A percentile compares a stretch with the other conserved stretches of the same genome.
phyloP scores from a whole-genome alignment of 176 grass and related monocot genomes.

The Cocos nucifera region DNA sequence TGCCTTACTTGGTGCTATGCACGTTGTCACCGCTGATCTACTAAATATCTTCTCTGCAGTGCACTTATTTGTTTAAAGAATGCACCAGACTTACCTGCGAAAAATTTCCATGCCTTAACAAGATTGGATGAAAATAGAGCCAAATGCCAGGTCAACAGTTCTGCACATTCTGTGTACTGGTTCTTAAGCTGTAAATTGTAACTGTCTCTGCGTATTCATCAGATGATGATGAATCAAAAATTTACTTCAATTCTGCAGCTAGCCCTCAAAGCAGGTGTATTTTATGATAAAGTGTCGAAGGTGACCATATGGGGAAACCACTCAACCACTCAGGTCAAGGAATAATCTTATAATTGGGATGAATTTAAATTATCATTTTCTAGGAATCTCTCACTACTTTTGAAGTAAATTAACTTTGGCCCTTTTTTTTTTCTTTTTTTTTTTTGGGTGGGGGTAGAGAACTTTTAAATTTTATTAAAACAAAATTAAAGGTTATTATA shows the following conservation, averaged over 20 bases:
- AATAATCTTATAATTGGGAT: background rate
- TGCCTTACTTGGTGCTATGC: no score
- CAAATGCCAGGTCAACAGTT: slow-evolving; percentile 74
- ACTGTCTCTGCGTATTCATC: no score
- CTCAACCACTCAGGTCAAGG: slow-evolving; percentile 87
- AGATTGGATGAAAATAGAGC: slow-evolving; percentile 98
- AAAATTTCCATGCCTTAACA: slow-evolving; percentile 86
- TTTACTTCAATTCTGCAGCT: slow-evolving; percentile 33
- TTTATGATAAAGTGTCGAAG: slow-evolving; percentile 97
- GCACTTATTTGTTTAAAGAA: slow-evolving; percentile 94
- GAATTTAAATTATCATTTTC: background rate
- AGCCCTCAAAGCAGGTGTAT: slow-evolving; percentile 90
- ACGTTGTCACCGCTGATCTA: slow-evolving; percentile 5
- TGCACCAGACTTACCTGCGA: slow-evolving; percentile 72
- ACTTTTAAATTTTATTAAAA: no score
- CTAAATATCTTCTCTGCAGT: slow-evolving; percentile 28
- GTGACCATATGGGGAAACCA: slow-evolving; percentile 99
- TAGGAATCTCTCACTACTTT: background rate
- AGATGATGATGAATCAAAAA: no score
- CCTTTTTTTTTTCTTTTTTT: no score
- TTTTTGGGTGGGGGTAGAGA: no score
- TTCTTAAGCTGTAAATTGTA: background rate
- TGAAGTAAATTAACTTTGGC: no score
- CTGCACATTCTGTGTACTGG: slow-evolving; percentile 3
- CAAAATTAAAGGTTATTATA: no score